These are phyloP conservation scores for Carex scoparia DNA, from an alignment of 176 grass and related monocot genomes.

Conservation along the genomic window DNA sequence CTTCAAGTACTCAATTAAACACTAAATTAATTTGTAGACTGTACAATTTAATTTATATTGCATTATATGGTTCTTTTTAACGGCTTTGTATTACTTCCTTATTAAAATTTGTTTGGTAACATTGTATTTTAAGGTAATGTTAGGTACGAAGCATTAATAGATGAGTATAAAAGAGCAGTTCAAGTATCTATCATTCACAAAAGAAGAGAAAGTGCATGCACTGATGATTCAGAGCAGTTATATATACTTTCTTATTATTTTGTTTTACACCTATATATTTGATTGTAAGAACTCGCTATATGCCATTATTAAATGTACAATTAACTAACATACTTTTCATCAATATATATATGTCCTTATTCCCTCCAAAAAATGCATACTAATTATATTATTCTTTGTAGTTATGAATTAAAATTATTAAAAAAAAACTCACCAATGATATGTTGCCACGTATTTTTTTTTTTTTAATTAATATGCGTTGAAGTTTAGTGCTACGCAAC, in stretches of 20 bases:
- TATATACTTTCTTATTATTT: too few relatives aligned
- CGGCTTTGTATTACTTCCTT: background rate
- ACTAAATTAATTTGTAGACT: background rate
- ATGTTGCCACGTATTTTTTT: too few relatives aligned
- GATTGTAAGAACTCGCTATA: too few relatives aligned
- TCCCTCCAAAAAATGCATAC: too few relatives aligned
- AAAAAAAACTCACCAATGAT: too few relatives aligned
- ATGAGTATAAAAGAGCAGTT: background rate
- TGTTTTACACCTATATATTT: too few relatives aligned
- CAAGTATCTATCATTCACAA: constrained; percentile 13
- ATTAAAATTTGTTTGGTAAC: background rate
- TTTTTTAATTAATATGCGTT: too few relatives aligned
- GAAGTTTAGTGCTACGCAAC: background rate
- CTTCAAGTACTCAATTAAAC: background rate
- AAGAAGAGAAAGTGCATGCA: background rate
- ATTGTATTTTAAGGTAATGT: background rate
- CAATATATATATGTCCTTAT: too few relatives aligned
- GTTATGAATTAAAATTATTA: too few relatives aligned
- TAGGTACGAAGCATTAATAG: constrained; percentile 7
- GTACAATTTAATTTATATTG: background rate
- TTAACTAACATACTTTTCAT: too few relatives aligned
- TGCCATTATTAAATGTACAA: too few relatives aligned
- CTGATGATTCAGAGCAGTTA: background rate
- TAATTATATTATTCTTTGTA: too few relatives aligned
- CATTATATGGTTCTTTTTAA: background rate